Evolutionary conservation across 495 filamentous ascomycete species (phyloP), one percentile per base, ranked within the genome.

Genomic region (Penicillium pancosmium): DNA sequence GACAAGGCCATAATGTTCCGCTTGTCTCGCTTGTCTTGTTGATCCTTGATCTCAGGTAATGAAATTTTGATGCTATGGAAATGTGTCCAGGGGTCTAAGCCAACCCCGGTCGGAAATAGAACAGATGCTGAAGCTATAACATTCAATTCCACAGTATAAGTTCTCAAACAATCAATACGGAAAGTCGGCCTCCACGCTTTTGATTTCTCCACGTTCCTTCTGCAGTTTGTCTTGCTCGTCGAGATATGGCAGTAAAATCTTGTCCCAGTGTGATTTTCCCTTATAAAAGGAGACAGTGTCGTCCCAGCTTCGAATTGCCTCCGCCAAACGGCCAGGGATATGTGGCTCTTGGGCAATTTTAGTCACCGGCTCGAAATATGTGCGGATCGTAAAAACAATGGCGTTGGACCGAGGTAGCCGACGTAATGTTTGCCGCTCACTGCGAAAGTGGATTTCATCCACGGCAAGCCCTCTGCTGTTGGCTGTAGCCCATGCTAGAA

Each of bases 201-300:
- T 5, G 15, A 38, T 38, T 12, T 38, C 12, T 7, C 90, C 88
- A 7, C 69, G 72, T 34, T 77, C 78, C 15, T 89, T 62, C 80
- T 92, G 88, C 67, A 88, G 82, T 63, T 78, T 66, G 63, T 91
- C 87, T 72, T 86, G 85, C 63, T 62, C 63, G 68, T 92, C 89
- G 60, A 92, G 63, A 75, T 86, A 92, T 66, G 88, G 86, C 31
- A 92, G 67, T 66, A 92, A 68, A 0, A 91, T 82, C 27, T 88
- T 83, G 48, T 81, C 77, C 68, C 88, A 92, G 55, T 75, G 78
- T 50, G 88, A 88, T 71, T 81, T 85, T 1, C 90, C 89, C 74
- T 91, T 91, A 62, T 93, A 91, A 69, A 70, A 78, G 40, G 80
- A 80, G 5, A 92, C 89, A 69, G 90, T 86, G 25, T 89, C 84